Evolutionary conservation across 2,329 filamentous ascomycete genomes (phyloP), one percentile per base, ranked within the genome.

Genomic region (Neurospora sp.): DNA sequence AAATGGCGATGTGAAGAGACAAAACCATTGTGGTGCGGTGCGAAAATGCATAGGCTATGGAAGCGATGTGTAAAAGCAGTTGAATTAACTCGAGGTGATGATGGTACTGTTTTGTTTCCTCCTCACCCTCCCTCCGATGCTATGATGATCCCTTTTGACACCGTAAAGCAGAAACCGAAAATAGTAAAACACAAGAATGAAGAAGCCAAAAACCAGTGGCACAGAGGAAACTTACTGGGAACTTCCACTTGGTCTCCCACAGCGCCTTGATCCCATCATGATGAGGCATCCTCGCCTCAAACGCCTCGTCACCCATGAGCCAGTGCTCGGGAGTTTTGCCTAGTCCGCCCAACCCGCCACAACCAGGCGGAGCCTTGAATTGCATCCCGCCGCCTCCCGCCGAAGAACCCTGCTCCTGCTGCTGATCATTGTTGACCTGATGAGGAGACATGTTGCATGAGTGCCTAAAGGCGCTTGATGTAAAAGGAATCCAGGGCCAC

Each of bases 181-280:
- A 12, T 40, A 41, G 12, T 66, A 65, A 23, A 37, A 19, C 43
- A 19, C 23, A 38, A 39, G 12, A 28, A 43, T 15, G 69, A 43
- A 17, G 15, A 62, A 33, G 15, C 52, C 23, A 36, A 62, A 62
- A 36, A 36, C 28, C 52, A 8, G 36, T 36, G 52, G 52, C 28
- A 62, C 52, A 36, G 11, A 39, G 36, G 23, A 52, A n/a, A 75
- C 85, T 70, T 80, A 89, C 88, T 5, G 88, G 88, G 74, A 85
- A 82, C 79, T 89, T 89, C 91, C 91, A 93, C 79, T 92, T 92
- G 6, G 88, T 91, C 80, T 92, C 89, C 91, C 91, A 93, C 37
- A 91, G 80, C 10, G 84, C 84, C 75, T 85, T 82, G 73, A 90
- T 88, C 33, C 85, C 85, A 40, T 83, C 81, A 73, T 89, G 86